Conservation (phyloP, 768 basidiomycete species). For the Tulasnella sp. region DNA sequence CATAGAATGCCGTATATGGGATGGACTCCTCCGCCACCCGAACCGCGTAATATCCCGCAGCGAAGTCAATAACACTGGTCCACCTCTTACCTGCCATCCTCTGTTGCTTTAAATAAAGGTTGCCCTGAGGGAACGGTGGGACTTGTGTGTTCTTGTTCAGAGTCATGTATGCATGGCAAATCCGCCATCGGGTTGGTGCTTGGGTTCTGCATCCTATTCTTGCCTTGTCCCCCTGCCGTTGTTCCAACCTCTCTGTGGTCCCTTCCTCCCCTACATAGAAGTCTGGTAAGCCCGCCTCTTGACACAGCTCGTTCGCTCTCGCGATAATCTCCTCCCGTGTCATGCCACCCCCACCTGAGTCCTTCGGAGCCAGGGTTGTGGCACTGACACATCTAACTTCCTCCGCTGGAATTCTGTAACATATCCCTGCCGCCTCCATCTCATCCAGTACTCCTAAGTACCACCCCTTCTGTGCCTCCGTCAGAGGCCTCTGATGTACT, state of each 20-base stretch:
- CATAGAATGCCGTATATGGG: slow-evolving; percentile 41
- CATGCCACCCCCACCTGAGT: slow-evolving; percentile 37
- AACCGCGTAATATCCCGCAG: slow-evolving; percentile 41
- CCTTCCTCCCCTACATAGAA: slow-evolving; percentile 22
- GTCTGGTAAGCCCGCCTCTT: slow-evolving; percentile 34
- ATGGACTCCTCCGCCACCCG: slow-evolving; percentile 27
- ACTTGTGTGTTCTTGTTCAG: slow-evolving; percentile 36
- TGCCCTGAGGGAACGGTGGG: slow-evolving; percentile 36
- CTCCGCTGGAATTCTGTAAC: slow-evolving; percentile 36
- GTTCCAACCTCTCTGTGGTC: not conserved
- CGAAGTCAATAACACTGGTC: slow-evolving; percentile 42
- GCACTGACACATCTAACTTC: slow-evolving; percentile 42
- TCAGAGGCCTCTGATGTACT: slow-evolving; percentile 38
- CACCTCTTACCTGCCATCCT: slow-evolving; percentile 41
- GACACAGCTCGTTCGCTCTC: slow-evolving; percentile 40
- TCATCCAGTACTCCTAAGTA: slow-evolving; percentile 39
- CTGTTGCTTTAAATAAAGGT: slow-evolving; percentile 44
- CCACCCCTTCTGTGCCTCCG: slow-evolving; percentile 39
- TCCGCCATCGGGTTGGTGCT: slow-evolving; percentile 38
- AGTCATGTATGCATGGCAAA: slow-evolving; percentile 42
- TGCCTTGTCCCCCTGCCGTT: not conserved
- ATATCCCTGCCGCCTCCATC: slow-evolving; percentile 41
- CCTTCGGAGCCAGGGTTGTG: slow-evolving; percentile 43
- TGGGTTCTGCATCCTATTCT: not conserved
- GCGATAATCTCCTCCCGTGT: slow-evolving; percentile 41